A percentile compares a stretch with the other conserved stretches of the same genome.
Conservation (phyloP, 2,329 filamentous ascomycete genomes). For the Fusarium verticillioides region DNA sequence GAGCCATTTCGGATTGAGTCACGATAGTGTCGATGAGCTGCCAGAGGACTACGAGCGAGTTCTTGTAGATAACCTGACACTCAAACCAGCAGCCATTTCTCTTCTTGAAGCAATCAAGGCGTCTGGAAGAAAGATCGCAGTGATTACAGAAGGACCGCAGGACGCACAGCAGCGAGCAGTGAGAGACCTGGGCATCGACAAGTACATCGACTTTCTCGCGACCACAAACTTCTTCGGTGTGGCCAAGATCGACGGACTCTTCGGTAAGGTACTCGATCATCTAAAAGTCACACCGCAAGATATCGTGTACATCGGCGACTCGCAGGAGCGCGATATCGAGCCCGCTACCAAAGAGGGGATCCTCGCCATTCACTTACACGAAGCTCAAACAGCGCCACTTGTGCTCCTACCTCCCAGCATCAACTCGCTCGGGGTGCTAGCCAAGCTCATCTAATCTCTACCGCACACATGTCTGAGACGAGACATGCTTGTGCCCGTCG, state of each 20-base stretch:
- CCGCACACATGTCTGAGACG: neutral
- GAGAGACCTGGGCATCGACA: conserved; percentile 35
- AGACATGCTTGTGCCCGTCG: conserved; percentile 6
- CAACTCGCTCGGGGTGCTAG: conserved; percentile 27
- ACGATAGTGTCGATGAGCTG: conserved; percentile 36
- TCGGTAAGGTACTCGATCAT: conserved; percentile 42
- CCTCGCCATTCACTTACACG: conserved; percentile 43
- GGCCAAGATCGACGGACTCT: conserved; percentile 45
- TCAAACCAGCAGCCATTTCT: conserved; percentile 51
- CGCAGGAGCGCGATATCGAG: conserved; percentile 43
- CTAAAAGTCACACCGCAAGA: conserved; percentile 40
- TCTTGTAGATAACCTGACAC: conserved; percentile 44
- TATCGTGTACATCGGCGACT: conserved; percentile 48
- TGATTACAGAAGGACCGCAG: conserved; percentile 60
- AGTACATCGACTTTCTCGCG: conserved; percentile 46
- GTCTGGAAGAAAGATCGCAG: conserved; percentile 52
- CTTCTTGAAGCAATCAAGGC: conserved; percentile 50
- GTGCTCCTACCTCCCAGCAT: conserved; percentile 13
- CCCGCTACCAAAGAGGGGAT: conserved; percentile 45
- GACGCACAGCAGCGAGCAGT: conserved; percentile 59
- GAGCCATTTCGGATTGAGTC: conserved; percentile 36
- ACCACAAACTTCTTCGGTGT: conserved; percentile 47
- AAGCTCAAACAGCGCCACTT: conserved; percentile 12
- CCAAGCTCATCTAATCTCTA: neutral
- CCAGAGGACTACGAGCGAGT: conserved; percentile 46